Percentiles rank a stretch among this genome's conserved stretches.
phyloP scores from a whole-genome alignment of 2,329 filamentous ascomycete genomes.

The Beauveria australis region DNA sequence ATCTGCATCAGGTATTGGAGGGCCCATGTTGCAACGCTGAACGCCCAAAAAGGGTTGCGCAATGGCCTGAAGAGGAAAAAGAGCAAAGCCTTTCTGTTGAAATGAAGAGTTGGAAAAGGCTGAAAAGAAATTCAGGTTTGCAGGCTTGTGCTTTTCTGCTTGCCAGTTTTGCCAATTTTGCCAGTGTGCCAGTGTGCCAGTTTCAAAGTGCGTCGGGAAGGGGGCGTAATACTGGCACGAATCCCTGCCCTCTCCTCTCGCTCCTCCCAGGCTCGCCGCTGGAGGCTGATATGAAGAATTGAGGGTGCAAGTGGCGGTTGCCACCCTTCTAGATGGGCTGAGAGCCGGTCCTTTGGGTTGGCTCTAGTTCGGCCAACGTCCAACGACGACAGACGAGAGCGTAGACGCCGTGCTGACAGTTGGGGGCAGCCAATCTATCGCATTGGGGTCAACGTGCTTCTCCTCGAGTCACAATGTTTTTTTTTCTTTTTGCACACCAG shows the following conservation, averaged over 20 bases:
- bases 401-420: too few relatives aligned
- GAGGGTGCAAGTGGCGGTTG: background rate
- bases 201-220: background rate
- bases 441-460: too few relatives aligned
- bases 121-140: background rate
- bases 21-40: too few relatives aligned
- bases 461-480: background rate
- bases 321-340: background rate
- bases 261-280: background rate
- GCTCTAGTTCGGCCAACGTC: too few relatives aligned
- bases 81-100: background rate
- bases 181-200: background rate
- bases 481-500: background rate
- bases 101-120: background rate
- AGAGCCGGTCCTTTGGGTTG: too few relatives aligned
- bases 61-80: background rate
- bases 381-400: too few relatives aligned
- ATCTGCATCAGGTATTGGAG: too few relatives aligned
- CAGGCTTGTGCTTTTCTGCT: background rate
- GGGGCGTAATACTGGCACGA: too few relatives aligned
- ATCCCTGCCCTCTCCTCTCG: background rate
- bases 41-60: too few relatives aligned
- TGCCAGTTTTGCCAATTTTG: background rate
- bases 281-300: background rate
- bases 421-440: too few relatives aligned